phyloP scores from a whole-genome alignment of 2,329 filamentous ascomycete genomes.

The Leptographium flavum region DNA sequence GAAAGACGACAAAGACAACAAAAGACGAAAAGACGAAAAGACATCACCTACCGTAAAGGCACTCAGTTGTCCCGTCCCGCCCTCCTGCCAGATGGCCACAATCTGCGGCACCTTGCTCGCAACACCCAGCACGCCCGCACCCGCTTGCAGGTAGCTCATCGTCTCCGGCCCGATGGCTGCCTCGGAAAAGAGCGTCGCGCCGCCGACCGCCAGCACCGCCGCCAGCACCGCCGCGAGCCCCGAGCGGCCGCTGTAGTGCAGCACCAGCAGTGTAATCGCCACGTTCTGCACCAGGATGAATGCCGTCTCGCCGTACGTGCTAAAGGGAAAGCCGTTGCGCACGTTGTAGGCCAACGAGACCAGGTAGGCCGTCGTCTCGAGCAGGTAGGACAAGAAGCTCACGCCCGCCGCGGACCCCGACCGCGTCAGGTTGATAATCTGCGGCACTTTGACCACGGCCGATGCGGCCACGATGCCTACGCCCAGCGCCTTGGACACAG shows the following conservation, averaged over 20 bases:
- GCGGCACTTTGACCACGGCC: slow-evolving; percentile 87
- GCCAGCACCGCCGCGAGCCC: slow-evolving; percentile 63
- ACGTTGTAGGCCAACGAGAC: slow-evolving; percentile 87
- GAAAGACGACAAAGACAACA: neutral
- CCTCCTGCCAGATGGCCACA: slow-evolving; percentile 66
- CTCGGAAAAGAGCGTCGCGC: slow-evolving; percentile 56
- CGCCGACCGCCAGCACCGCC: slow-evolving; percentile 55
- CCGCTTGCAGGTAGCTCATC: slow-evolving; percentile 68
- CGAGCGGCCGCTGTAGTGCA: slow-evolving; percentile 63
- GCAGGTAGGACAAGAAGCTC: slow-evolving; percentile 78
- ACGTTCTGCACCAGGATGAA: slow-evolving; percentile 89
- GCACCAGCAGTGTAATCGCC: slow-evolving; percentile 70
- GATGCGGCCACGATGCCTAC: slow-evolving; percentile 86
- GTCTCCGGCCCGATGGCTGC: slow-evolving; percentile 51
- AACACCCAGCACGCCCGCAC: slow-evolving; percentile 68
- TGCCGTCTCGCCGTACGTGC: slow-evolving; percentile 89
- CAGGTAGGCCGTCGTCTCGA: slow-evolving; percentile 79
- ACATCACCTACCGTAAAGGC: slow-evolving; percentile 61
- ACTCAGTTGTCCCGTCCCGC: slow-evolving; percentile 86
- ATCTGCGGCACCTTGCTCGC: slow-evolving; percentile 94
- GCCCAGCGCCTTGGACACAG: slow-evolving; percentile 81
- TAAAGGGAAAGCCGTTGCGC: slow-evolving; percentile 85
- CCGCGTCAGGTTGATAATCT: slow-evolving; percentile 81
- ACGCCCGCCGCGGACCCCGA: slow-evolving; percentile 73
- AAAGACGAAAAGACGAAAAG: neutral